Evolutionary conservation across 2,329 filamentous ascomycete species (phyloP).

Genomic region (Trichoderma sp.): DNA sequence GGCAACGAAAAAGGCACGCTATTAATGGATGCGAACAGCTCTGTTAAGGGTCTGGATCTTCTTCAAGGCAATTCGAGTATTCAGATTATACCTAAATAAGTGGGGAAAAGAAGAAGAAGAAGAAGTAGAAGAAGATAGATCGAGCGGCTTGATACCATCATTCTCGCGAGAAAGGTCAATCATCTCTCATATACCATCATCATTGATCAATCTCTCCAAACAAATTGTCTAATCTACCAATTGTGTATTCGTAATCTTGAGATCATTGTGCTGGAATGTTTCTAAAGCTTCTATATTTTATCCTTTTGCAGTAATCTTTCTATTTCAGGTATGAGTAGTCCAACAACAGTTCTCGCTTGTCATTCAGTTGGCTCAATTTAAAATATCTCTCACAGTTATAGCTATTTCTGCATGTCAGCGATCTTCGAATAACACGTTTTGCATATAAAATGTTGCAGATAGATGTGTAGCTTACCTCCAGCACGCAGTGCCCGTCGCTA

Average conservation of each 20-base stretch:
- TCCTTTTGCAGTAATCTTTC: background rate
- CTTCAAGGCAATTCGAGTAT: background rate
- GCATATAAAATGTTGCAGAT: no score
- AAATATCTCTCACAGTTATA: constrained; percentile 19
- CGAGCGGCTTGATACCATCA: background rate
- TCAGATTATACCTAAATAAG: background rate
- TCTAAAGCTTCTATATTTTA: background rate
- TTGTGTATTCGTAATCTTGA: background rate
- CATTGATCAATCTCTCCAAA: no score
- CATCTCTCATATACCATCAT: no score
- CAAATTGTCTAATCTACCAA: no score
- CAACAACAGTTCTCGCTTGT: constrained; percentile 22
- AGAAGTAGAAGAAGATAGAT: no score
- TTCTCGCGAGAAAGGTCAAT: background rate
- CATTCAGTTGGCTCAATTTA: constrained; percentile 12
- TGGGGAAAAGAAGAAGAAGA: no score
- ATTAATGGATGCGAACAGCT: background rate
- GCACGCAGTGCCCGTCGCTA: constrained; percentile 5
- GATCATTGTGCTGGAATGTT: background rate
- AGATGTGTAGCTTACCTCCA: no score
- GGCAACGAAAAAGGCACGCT: background rate
- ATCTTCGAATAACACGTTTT: no score
- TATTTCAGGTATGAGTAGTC: background rate
- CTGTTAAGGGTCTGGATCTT: background rate
- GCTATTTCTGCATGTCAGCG: background rate